These are phyloP conservation scores for Astrothelium subdiscretum DNA, from an alignment of 495 filamentous ascomycete genomes.

Conservation along the genomic window DNA sequence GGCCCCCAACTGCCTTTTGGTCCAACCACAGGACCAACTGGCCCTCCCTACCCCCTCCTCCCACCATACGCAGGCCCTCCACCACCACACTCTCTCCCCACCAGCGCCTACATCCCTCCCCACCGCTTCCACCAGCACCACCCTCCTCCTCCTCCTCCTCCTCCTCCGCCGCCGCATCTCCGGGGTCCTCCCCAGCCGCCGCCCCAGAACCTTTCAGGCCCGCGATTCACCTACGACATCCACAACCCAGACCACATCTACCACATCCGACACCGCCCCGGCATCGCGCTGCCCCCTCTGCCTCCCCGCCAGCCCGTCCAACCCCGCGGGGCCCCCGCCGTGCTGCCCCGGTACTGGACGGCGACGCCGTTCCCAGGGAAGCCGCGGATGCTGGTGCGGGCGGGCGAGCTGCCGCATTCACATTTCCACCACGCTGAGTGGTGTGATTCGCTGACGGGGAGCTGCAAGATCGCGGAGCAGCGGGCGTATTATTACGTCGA, in stretches of 20 bases:
- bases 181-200: neutral
- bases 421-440: neutral
- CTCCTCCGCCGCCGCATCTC: neutral
- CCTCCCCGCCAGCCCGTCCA: neutral
- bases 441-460: neutral
- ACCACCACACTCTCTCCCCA: too few species aligned
- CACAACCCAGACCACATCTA: neutral
- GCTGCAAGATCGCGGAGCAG: neutral
- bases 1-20: too few species aligned
- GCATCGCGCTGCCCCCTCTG: neutral
- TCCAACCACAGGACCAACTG: too few species aligned
- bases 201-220: neutral
- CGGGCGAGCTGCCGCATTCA: neutral
- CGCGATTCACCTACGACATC: neutral
- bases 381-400: neutral
- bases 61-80: too few species aligned
- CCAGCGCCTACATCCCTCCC: too few species aligned
- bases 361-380: neutral
- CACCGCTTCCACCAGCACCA: too few species aligned
- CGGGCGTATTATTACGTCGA: neutral
- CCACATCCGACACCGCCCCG: neutral
- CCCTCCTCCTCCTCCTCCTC: neutral
- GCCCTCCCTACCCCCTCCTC: too few species aligned
- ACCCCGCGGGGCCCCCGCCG: neutral
- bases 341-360: neutral